Evolutionary conservation across 2,329 filamentous ascomycete genomes (phyloP).

Genomic region (Calonectria pseudoreteaudii): DNA sequence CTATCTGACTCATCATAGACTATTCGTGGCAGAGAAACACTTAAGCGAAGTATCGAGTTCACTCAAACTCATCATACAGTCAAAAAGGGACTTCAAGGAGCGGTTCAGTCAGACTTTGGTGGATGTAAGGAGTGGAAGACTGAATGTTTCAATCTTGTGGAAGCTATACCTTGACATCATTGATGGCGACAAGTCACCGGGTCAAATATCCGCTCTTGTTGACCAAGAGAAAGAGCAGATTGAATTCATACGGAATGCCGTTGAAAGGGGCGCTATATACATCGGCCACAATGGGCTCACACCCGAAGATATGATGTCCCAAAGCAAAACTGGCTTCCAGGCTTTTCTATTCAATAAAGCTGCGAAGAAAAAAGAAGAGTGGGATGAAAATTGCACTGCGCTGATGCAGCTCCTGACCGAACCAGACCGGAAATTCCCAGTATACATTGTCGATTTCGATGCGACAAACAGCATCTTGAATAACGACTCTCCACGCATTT

Average conservation of each 20-base stretch:
- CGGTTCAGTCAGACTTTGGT: background rate
- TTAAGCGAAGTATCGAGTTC: background rate
- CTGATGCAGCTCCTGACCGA: background rate
- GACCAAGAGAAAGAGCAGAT: background rate
- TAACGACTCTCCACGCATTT: background rate
- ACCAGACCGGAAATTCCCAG: background rate
- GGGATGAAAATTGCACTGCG: background rate
- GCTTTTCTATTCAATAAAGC: background rate
- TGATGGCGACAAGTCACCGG: background rate
- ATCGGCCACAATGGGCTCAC: background rate
- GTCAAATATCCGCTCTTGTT: background rate
- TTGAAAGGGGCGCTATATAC: background rate
- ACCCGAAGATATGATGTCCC: background rate
- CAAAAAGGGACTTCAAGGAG: background rate
- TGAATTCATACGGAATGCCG: background rate
- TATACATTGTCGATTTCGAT: background rate
- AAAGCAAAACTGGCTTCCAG: background rate
- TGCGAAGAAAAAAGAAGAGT: background rate
- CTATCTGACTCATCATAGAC: background rate
- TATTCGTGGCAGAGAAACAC: background rate
- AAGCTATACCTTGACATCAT: background rate
- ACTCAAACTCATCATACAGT: background rate
- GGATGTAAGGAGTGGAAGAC: background rate
- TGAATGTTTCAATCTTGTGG: background rate
- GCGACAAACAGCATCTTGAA: no score